Percentiles rank a stretch among this genome's conserved stretches.
phyloP scores from a whole-genome alignment of 371 early-diverging fungal species.

The Mycotypha africana region DNA sequence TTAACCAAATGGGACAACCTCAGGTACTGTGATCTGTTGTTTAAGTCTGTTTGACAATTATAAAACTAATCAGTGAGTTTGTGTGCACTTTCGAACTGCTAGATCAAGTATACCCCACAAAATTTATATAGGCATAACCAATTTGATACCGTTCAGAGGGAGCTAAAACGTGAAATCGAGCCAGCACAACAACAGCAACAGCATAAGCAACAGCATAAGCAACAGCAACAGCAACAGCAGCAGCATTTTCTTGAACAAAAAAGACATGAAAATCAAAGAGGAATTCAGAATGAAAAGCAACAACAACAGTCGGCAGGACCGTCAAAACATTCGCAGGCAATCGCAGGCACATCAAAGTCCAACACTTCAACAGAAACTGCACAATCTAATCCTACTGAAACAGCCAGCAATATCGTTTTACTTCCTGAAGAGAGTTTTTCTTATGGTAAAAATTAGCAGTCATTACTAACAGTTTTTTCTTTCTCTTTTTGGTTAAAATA shows the following conservation, averaged over 20 bases:
- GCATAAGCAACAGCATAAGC: background rate
- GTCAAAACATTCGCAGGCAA: no score
- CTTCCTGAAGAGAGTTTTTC: constrained; percentile 8
- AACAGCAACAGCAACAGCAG: background rate
- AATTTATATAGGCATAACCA: constrained; percentile 26
- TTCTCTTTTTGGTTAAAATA: background rate
- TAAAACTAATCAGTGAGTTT: background rate
- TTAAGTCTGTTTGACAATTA: no score
- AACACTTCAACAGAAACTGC: no score
- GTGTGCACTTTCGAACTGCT: background rate
- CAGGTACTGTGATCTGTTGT: no score
- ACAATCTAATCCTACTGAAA: background rate
- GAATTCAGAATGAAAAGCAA: no score
- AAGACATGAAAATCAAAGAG: background rate
- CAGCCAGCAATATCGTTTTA: background rate
- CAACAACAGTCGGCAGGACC: no score
- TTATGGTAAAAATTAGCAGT: constrained; percentile 2
- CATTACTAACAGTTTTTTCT: no score
- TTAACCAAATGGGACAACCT: constrained; percentile 36
- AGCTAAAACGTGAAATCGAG: background rate
- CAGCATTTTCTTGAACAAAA: background rate
- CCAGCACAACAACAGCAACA: background rate
- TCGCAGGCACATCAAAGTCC: no score
- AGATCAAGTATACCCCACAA: constrained; percentile 19
- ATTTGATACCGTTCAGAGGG: constrained; percentile 3